Evolutionary conservation across 2,329 filamentous ascomycete species (phyloP).

Genomic region (Nemania sp.): DNA sequence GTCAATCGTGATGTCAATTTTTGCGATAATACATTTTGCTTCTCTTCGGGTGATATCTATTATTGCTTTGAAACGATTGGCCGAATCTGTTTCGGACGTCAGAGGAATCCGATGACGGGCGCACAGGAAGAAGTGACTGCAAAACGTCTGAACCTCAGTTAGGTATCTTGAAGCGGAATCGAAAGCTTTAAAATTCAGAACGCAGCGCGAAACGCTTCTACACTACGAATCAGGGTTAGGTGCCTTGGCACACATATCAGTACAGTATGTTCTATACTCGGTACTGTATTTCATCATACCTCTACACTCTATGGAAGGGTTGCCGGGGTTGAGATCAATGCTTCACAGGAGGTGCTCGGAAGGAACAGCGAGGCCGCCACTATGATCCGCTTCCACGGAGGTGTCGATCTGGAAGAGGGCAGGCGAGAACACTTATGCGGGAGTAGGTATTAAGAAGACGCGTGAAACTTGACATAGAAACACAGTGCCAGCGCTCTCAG

Average conservation of each 20-base stretch:
- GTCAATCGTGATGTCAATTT: not conserved
- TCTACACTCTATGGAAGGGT: not conserved
- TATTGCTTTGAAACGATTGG: not conserved
- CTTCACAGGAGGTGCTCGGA: not conserved
- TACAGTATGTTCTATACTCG: not conserved
- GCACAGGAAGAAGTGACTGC: not conserved
- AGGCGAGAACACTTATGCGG: not conserved
- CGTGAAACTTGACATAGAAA: not conserved
- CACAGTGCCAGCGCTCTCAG: too few species aligned
- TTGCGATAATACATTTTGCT: not conserved
- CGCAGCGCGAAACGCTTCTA: not conserved
- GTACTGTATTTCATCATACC: not conserved
- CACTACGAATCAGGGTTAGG: not conserved
- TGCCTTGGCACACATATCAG: not conserved
- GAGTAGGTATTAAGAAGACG: constrained; percentile 4
- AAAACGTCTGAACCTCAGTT: too few species aligned
- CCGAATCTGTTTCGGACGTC: not conserved
- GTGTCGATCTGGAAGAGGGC: constrained; percentile 11
- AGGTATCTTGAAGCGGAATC: not conserved
- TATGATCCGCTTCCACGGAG: constrained; percentile 21
- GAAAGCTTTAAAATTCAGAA: not conserved
- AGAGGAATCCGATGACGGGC: not conserved
- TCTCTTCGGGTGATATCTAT: not conserved
- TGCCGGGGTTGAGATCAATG: not conserved
- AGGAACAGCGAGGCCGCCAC: constrained; percentile 7